These are phyloP conservation scores for Cavenderia fasciculata DNA, from an alignment of 78 protist species.

Conservation along the genomic window DNA sequence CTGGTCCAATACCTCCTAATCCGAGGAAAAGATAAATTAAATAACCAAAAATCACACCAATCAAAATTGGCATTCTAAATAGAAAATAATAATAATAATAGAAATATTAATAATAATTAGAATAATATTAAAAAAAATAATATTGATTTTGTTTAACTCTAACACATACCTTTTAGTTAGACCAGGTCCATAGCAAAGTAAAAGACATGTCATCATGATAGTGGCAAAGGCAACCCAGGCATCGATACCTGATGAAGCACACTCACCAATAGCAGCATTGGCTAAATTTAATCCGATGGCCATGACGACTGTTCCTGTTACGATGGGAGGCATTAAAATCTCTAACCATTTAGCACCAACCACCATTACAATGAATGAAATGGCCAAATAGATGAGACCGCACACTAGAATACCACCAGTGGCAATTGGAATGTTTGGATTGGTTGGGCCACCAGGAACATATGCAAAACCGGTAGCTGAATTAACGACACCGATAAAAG, in stretches of 20 bases:
- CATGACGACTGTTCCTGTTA: conserved; percentile 23
- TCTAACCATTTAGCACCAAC: conserved; percentile 31
- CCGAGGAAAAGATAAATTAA: conserved; percentile 12
- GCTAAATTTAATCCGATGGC: conserved; percentile 17
- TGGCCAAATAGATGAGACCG: conserved; percentile 6
- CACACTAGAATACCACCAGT: conserved; percentile 33
- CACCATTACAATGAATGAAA: background rate
- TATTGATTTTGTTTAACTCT: too few relatives aligned
- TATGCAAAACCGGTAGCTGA: conserved; percentile 19
- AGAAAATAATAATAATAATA: too few relatives aligned
- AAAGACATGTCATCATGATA: background rate
- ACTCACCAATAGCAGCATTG: background rate
- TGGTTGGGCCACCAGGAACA: background rate
- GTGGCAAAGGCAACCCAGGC: conserved; percentile 34
- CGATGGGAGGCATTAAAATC: conserved; percentile 24
- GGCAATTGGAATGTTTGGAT: background rate
- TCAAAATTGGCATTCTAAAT: conserved; percentile 26
- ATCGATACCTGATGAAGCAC: conserved; percentile 4
- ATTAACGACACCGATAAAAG: conserved; percentile 44
- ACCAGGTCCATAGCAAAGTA: conserved; percentile 20
- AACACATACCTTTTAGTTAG: conserved; percentile 19
- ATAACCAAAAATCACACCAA: conserved; percentile 16
- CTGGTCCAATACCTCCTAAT: conserved; percentile 38
- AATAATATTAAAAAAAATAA: too few relatives aligned
- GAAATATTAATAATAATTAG: too few relatives aligned